phyloP scores from a whole-genome alignment of 2,329 filamentous ascomycete genomes.

The Cladosporium phlei region DNA sequence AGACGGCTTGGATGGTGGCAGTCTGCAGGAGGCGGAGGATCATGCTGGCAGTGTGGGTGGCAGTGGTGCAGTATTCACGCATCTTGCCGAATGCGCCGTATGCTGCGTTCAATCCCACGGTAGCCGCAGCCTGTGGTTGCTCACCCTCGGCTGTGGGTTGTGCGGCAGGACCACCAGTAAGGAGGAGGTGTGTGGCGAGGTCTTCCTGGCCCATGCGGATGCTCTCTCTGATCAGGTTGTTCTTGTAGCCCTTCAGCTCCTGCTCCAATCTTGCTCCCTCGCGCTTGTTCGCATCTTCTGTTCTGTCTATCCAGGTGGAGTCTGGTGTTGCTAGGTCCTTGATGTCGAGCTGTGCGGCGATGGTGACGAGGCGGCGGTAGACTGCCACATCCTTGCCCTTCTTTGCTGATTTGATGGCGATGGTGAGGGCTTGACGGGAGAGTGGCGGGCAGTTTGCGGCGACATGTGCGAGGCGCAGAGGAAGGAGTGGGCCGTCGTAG shows the following conservation, averaged over 20 bases:
- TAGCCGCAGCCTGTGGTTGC: slow-evolving; percentile 22
- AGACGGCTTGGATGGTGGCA: slow-evolving; percentile 69
- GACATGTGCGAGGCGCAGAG: slow-evolving; percentile 76
- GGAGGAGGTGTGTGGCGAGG: slow-evolving; percentile 76
- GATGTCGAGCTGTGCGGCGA: slow-evolving; percentile 59
- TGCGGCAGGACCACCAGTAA: slow-evolving; percentile 54
- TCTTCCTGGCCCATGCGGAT: slow-evolving; percentile 92
- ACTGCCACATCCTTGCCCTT: slow-evolving; percentile 64
- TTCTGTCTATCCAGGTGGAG: slow-evolving; percentile 67
- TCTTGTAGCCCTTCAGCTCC: slow-evolving; percentile 89
- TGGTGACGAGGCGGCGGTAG: slow-evolving; percentile 66
- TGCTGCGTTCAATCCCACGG: slow-evolving; percentile 59
- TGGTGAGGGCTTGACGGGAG: slow-evolving; percentile 72
- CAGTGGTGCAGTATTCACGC: slow-evolving; percentile 82
- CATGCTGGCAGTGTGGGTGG: slow-evolving; percentile 79
- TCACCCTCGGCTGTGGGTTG: background rate
- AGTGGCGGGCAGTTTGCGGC: slow-evolving; percentile 72
- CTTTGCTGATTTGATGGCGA: slow-evolving; percentile 72
- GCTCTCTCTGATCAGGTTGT: slow-evolving; percentile 95
- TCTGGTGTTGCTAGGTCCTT: slow-evolving; percentile 67
- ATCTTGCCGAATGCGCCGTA: slow-evolving; percentile 77
- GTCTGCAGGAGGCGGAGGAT: slow-evolving; percentile 73
- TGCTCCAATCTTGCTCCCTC: slow-evolving; percentile 74
- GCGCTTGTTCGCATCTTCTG: slow-evolving; percentile 59
- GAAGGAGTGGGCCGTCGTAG: slow-evolving; percentile 77